Evolutionary conservation across 2,329 filamentous ascomycete species (phyloP).

Genomic region (Kalmusia sp.): DNA sequence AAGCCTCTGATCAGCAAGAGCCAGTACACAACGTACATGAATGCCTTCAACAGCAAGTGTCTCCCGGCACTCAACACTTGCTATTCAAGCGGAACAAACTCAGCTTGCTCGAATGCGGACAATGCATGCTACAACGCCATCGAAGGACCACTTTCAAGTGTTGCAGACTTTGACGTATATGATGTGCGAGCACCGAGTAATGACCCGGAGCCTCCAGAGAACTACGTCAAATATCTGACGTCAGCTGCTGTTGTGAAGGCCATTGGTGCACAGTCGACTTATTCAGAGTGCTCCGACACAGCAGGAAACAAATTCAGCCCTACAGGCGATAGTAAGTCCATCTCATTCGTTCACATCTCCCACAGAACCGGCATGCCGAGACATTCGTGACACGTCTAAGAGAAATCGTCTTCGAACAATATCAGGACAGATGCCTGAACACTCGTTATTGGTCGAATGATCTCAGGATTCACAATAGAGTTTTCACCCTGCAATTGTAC

Average conservation of each 20-base stretch:
- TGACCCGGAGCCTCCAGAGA: conserved; percentile 63
- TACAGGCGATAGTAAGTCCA: conserved; percentile 56
- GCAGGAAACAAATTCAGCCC: conserved; percentile 51
- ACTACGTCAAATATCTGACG: conserved; percentile 64
- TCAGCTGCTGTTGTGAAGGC: conserved; percentile 56
- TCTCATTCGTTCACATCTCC: not conserved
- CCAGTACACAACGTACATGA: conserved; percentile 61
- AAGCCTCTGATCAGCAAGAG: conserved; percentile 41
- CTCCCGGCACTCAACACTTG: conserved; percentile 61
- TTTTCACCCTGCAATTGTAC: too few relatives aligned
- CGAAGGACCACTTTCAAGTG: conserved; percentile 55
- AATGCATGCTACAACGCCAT: conserved; percentile 60
- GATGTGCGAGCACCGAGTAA: conserved; percentile 62
- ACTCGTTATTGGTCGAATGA: too few relatives aligned
- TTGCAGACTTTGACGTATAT: conserved; percentile 61
- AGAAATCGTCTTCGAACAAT: too few relatives aligned
- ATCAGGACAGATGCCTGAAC: too few relatives aligned
- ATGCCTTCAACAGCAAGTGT: conserved; percentile 65
- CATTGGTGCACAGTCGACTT: conserved; percentile 65
- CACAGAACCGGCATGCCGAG: not conserved
- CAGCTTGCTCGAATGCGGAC: conserved; percentile 60
- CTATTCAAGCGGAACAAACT: conserved; percentile 55
- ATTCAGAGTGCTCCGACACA: conserved; percentile 54
- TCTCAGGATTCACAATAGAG: too few relatives aligned
- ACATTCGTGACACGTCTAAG: too few relatives aligned